Conservation (phyloP, 2,329 filamentous ascomycete species). For the Stenocarpella maydis region DNA sequence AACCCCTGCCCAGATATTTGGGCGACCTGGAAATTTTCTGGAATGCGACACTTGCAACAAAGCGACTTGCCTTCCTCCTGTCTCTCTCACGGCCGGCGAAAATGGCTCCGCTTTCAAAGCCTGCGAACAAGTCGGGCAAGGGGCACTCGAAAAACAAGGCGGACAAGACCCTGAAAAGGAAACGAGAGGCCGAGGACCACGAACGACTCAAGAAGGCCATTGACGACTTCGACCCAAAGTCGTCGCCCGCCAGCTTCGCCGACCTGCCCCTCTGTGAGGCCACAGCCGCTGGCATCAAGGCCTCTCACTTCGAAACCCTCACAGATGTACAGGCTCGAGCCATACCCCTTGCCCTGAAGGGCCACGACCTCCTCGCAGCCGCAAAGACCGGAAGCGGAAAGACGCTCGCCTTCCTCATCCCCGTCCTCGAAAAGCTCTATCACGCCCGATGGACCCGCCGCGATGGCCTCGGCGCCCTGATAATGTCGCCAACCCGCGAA, state of each 20-base stretch:
- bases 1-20: constrained; percentile 4
- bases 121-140: constrained; percentile 5
- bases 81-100: background rate
- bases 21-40: constrained; percentile 15
- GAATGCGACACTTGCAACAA: background rate
- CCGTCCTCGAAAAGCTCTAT: constrained; percentile 92
- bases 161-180: constrained; percentile 38
- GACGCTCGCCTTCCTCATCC: constrained; percentile 90
- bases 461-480: constrained; percentile 90
- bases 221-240: constrained; percentile 73
- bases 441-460: constrained; percentile 87
- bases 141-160: constrained; percentile 36
- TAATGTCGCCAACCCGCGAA: constrained; percentile 94
- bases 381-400: constrained; percentile 97
- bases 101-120: constrained; percentile 30
- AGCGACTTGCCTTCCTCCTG: background rate
- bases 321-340: constrained; percentile 92
- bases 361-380: constrained; percentile 87
- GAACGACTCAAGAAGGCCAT: constrained; percentile 52
- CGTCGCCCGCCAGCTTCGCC: constrained; percentile 73
- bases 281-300: constrained; percentile 80
- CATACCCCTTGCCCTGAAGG: constrained; percentile 87
- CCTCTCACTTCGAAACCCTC: constrained; percentile 86
- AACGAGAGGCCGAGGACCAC: constrained; percentile 40
- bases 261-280: constrained; percentile 86